Evolutionary conservation across 129 eudicot genomes (phyloP), one percentile per base, ranked within the genome.

Genomic region (Escallonia herrerae): DNA sequence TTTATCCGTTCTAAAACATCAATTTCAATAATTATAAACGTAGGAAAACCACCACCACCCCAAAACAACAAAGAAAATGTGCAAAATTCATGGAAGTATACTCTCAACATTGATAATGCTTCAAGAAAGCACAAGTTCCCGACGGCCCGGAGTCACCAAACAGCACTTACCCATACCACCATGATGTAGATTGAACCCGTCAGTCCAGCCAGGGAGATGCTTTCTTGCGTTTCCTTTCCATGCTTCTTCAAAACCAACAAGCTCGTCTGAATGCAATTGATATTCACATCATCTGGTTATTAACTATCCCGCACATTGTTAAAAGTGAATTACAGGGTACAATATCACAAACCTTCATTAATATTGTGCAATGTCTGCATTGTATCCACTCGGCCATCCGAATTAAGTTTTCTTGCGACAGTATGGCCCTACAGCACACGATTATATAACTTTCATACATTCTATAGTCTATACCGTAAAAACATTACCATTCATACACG

Each of bases 321-420:
- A 65, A 8, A 64, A 43, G 46, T 38, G 44, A 41, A 45, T 47
- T 4, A 62, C n/a, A n/a, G n/a, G n/a, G n/a, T n/a, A n/a, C 54
- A 41, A 50, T 6, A 40, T 42, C 39, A 60, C 4, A 40, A 6
- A 43, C 97, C 87, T 80, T 87, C 79, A 5, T 87, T 64, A 53
- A 90, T 79, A 76, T 90, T 87, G 75, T 90, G 97, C 76, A 90
- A 74, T n/a, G 73, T 76, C 77, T 90, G 95, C 93, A 75, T 90
- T 12, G 90, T 75, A 22, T 84, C 93, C 79, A 87, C 93, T 50
- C 76, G 72, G 42, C 97, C 95, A 70, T 84, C 95, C 38, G 97
- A 80, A 66, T 78, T 77, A 52, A 90, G 80, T 62, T 87, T 84
- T 81, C 95, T 83, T 50, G 89, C 46, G 8, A 87, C 73, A 42